These are phyloP conservation scores for Gonium pectorale DNA, from an alignment of 139 green algal species.

Conservation along the genomic window DNA sequence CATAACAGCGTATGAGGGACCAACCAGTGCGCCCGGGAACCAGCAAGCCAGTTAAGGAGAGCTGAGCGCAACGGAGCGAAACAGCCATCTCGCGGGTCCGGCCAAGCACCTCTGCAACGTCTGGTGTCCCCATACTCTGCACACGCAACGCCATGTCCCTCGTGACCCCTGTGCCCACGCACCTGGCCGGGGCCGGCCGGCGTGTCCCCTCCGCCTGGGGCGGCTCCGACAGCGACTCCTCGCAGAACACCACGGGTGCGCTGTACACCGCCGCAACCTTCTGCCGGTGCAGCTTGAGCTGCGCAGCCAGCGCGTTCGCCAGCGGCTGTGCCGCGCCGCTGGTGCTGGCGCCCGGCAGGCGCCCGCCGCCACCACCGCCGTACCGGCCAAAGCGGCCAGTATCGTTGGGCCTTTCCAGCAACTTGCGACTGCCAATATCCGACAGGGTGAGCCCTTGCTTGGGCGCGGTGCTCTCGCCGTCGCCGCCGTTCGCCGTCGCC, in stretches of 20 bases:
- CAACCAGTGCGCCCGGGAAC: too few species aligned
- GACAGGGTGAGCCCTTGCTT: too few species aligned
- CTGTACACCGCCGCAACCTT: conserved; percentile 36
- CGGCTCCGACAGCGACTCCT: conserved; percentile 17
- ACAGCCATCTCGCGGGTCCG: too few species aligned
- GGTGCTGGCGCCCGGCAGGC: background rate
- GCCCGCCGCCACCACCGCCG: background rate
- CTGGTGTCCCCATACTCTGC: too few species aligned
- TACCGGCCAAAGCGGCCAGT: background rate
- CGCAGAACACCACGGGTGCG: conserved; percentile 35
- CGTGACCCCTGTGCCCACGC: too few species aligned
- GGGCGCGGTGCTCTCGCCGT: background rate
- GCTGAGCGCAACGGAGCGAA: too few species aligned
- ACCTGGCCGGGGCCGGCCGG: too few species aligned
- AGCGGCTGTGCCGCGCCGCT: conserved; percentile 16
- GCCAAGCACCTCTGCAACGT: too few species aligned
- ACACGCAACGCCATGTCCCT: too few species aligned
- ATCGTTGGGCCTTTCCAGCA: background rate
- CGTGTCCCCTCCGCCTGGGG: background rate
- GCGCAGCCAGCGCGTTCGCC: conserved; percentile 37
- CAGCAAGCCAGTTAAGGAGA: too few species aligned
- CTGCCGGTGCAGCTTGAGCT: conserved; percentile 42
- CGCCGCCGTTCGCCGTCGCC: background rate
- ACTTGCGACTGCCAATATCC: background rate
- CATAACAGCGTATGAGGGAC: too few species aligned